These are phyloP conservation scores for Marasmius sp. DNA, from an alignment of 1,284 basidiomycete genomes.

Conservation along the genomic window DNA sequence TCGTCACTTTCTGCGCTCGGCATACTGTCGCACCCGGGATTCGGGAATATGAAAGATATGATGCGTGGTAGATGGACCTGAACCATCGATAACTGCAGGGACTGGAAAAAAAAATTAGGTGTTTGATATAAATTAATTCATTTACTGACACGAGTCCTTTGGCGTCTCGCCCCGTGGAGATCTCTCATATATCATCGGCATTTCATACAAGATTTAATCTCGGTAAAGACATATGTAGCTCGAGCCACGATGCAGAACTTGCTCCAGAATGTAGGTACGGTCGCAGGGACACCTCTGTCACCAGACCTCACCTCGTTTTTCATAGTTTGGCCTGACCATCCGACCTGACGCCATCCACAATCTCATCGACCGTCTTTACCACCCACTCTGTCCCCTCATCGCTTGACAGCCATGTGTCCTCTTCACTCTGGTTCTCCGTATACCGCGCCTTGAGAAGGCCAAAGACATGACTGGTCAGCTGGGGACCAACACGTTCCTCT, in stretches of 20 bases:
- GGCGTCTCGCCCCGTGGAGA: conserved; percentile 2
- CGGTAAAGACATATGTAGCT: neutral
- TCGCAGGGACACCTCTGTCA: conserved; percentile 14
- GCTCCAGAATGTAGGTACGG: conserved; percentile 28
- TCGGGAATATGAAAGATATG: neutral
- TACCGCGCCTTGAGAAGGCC: conserved; percentile 86
- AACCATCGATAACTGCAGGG: conserved; percentile 1
- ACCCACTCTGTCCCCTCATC: conserved; percentile 95
- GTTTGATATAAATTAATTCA: conserved; percentile 1
- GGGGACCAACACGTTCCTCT: conserved; percentile 87
- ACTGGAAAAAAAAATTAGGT: neutral
- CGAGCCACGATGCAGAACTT: conserved; percentile 35
- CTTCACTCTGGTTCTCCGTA: conserved; percentile 58
- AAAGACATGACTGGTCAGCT: conserved; percentile 90
- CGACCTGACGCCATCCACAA: conserved; percentile 64
- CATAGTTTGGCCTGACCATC: conserved; percentile 59
- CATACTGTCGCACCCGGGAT: neutral
- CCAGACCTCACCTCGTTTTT: conserved; percentile 23
- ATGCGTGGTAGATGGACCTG: neutral
- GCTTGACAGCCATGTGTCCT: conserved; percentile 83
- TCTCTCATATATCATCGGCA: neutral
- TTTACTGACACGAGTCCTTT: neutral
- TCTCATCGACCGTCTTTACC: conserved; percentile 80
- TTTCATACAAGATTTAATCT: conserved; percentile 4
- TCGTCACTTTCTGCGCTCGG: neutral